phyloP scores from a whole-genome alignment of 495 filamentous ascomycete species.

The Lophium mytilinum region DNA sequence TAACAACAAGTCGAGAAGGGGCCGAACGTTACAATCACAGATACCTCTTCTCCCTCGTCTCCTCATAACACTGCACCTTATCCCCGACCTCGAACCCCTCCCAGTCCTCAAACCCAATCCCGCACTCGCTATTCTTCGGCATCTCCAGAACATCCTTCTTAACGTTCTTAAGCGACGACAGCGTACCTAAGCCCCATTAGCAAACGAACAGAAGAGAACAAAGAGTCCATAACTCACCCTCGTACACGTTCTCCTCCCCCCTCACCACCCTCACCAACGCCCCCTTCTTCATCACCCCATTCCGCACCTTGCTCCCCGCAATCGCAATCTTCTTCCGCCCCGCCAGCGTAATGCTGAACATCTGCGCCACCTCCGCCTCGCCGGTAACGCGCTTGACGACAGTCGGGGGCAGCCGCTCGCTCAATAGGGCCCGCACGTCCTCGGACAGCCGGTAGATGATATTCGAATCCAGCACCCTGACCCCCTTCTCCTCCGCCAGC shows the following conservation, averaged over 20 bases:
- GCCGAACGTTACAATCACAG: conserved; percentile 39
- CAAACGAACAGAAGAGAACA: conserved; percentile 1
- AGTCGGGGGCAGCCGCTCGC: conserved; percentile 54
- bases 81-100: conserved; percentile 72
- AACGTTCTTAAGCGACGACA: conserved; percentile 77
- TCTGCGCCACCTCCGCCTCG: conserved; percentile 76
- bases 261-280: conserved; percentile 65
- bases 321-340: conserved; percentile 59
- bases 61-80: conserved; percentile 77
- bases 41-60: conserved; percentile 60
- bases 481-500: conserved; percentile 59
- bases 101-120: conserved; percentile 77
- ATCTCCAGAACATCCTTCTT: conserved; percentile 87
- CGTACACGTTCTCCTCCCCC: conserved; percentile 59
- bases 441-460: conserved; percentile 90
- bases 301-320: conserved; percentile 82
- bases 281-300: conserved; percentile 58
- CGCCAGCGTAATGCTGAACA: conserved; percentile 77
- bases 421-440: conserved; percentile 62
- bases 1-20: neutral
- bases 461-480: conserved; percentile 74
- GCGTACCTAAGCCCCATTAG: conserved; percentile 46
- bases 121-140: conserved; percentile 87
- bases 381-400: conserved; percentile 64
- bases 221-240: conserved; percentile 77